Percentiles rank a stretch among this genome's conserved stretches.
phyloP scores from a whole-genome alignment of 1,284 basidiomycete species.

The Fomitopsis pinicola region DNA sequence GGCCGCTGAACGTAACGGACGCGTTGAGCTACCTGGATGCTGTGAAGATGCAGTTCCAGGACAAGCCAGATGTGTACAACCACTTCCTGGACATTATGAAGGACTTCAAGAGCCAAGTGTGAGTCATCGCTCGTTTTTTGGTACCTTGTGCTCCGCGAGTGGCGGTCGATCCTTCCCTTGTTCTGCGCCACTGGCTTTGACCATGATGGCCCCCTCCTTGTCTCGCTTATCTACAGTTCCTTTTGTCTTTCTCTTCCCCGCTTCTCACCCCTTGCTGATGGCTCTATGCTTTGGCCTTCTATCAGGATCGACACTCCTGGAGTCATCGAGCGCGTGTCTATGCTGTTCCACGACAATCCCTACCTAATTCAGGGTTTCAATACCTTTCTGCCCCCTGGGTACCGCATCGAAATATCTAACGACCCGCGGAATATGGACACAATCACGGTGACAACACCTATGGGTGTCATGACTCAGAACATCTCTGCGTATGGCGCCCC shows the following conservation, averaged over 20 bases:
- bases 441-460: constrained; percentile 94
- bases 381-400: constrained; percentile 95
- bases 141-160: neutral
- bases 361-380: constrained; percentile 98
- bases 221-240: neutral
- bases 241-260: neutral
- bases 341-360: constrained; percentile 92
- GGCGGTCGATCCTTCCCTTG: neutral
- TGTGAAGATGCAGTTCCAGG: constrained; percentile 91
- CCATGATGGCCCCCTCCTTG: neutral
- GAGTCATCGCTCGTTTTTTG: constrained; percentile 31
- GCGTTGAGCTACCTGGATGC: constrained; percentile 97
- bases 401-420: constrained; percentile 89
- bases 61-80: constrained; percentile 95
- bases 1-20: constrained; percentile 81
- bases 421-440: constrained; percentile 75
- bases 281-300: neutral
- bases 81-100: constrained; percentile 99
- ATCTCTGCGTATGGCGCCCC: constrained; percentile 33
- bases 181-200: neutral
- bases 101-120: constrained; percentile 96
- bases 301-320: constrained; percentile 96
- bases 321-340: constrained; percentile 95
- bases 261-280: constrained; percentile 7
- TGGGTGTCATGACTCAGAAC: constrained; percentile 73